Percentiles rank a stretch among this genome's conserved stretches.
phyloP scores from a whole-genome alignment of 768 basidiomycete genomes.

The Brasilioporus rufonigricans region DNA sequence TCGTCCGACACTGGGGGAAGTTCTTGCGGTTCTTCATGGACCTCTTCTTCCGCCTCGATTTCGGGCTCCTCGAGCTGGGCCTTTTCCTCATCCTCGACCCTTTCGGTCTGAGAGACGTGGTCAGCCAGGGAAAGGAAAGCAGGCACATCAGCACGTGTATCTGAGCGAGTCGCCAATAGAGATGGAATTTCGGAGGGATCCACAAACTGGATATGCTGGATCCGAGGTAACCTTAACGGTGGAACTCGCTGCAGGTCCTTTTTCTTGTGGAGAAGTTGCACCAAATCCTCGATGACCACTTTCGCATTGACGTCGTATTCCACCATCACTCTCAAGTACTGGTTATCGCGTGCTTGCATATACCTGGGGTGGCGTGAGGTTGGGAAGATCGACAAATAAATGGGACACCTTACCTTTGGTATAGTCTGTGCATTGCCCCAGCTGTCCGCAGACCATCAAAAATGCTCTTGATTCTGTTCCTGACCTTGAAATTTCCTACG shows the following conservation, averaged over 20 bases:
- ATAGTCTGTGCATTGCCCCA: conserved; percentile 3
- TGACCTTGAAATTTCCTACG: background rate
- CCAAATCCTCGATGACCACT: conserved; percentile 20
- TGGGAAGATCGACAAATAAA: background rate
- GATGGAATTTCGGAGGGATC: conserved; percentile 29
- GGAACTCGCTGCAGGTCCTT: background rate
- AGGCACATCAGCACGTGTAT: conserved; percentile 15
- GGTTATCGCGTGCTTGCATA: background rate
- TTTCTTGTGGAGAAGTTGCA: conserved; percentile 23
- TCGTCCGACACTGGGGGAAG: conserved; percentile 10
- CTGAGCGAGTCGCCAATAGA: conserved; percentile 23
- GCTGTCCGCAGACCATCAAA: conserved; percentile 7
- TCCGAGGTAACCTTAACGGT: conserved; percentile 7
- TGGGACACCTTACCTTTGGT: conserved; percentile 1
- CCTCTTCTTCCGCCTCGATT: background rate
- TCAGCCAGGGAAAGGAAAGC: conserved; percentile 13
- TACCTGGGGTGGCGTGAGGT: background rate
- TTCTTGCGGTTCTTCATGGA: too few relatives aligned
- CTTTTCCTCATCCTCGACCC: background rate
- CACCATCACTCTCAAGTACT: conserved; percentile 15
- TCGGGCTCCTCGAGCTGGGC: background rate
- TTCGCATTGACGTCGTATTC: conserved; percentile 11
- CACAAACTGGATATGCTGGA: conserved; percentile 33
- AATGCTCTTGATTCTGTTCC: conserved; percentile 1
- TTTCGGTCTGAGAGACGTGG: background rate